Evolutionary conservation across 208 protist species (phyloP), one percentile per base, ranked within the genome.

Genomic region (Angomonas ambiguus): DNA sequence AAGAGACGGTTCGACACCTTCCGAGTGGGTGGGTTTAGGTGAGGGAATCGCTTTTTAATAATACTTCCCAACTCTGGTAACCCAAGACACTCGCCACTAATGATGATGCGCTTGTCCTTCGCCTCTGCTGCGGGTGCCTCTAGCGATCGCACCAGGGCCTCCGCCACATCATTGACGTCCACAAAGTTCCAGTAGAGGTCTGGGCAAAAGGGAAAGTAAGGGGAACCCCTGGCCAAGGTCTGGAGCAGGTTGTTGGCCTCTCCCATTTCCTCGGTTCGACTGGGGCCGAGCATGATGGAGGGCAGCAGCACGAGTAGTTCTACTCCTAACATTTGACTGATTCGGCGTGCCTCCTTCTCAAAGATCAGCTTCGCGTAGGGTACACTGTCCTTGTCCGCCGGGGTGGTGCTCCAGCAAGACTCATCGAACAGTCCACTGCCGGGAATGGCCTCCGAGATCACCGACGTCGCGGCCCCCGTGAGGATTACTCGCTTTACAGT

Each of bases 131-230:
- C 51, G 0, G 66, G 42, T 5, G 70, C 76, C 67, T 94, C 88
- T 25, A 96, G 59, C 48, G 91, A 85, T 0, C 84, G 85, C 58
- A 96, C 85, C 56, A 91, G 83, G 1, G 91, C 87, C 33, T 93
- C 86, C 5, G 91, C 91, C 2, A 94, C 91, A 41, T 96, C 91
- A 62, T 86, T 80, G 34, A 96, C 80, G 49, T 96, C 91, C 58
- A 96, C 91, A 53, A 91, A 96, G 74, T 96, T 96, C 85, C 85
- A 96, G 71, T 82, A 85, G 60, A 96, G 62, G 55, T 94, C 83
- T 0, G 91, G 82, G 62, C 78, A 84, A 69, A 92, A 94, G 10
- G 91, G 91, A 42, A 92, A 91, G 63, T 76, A 79, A 32, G 62
- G 62, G 8, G 91, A 80, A 4, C 81, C 86, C 22, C 66, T 90